Base-by-base conservation (phyloP, 1,139 yeast genomes). In the Hyphopichia khmerensis region DNA sequence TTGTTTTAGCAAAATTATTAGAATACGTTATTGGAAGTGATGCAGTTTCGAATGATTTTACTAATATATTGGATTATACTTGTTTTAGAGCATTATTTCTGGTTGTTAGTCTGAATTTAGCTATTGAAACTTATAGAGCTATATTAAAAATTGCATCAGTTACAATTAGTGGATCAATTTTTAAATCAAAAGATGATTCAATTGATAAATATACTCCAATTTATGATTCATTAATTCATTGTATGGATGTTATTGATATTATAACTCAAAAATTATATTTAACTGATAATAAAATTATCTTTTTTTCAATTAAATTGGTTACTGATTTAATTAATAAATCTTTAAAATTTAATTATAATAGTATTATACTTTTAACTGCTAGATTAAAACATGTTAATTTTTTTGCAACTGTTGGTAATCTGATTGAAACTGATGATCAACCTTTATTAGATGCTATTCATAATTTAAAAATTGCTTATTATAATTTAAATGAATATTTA, bases 1-100 rank as follows among this genome's bases (percentile, higher is more conserved):
- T 78, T 13, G 79, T 78, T 7, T 61, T 79, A 43, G 80, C 82
- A 29, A 79, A 77, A 51, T 63, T 75, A 30, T 62, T 78, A 41
- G 83, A 79, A 43, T 69, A 72, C 47, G 57, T 72, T 19, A 57
- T 64, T 24, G 65, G 70, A 8, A 63, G 67, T 27, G 72, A 73
- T 13, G 72, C 76, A 1, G 61, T 60, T 19, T 63, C 72, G 11
- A 67, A 70, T 39, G 69, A 64, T n/a, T 66, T 75, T 46, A 55
- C 64, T 29, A 43, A 51, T 8, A 55, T 72, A 13, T 66, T 77
- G 52, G 81, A 77, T 54, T 60, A 63, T 23, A 57, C 64, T 8
- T 59, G 78, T 38, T 75, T 77, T 51, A 52, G 62, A 39, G 64
- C 74, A 1, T 59, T 78, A 41, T 72, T 75, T 45, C 67, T 75